Evolutionary conservation across 495 filamentous ascomycete genomes (phyloP).

Genomic region (Hyaloscypha finlandica): DNA sequence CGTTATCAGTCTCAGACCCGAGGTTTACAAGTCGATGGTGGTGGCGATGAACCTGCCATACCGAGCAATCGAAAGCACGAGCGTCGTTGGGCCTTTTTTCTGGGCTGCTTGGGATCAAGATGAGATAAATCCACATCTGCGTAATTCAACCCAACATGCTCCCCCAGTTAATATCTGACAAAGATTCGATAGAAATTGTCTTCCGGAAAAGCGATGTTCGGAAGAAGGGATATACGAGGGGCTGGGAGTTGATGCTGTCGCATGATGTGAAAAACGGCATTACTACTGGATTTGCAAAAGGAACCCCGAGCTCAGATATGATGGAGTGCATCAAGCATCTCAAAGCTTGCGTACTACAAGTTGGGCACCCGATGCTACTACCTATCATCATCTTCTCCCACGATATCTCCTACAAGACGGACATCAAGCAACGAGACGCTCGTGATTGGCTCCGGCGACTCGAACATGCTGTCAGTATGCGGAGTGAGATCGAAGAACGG

Average conservation of each 20-base stretch:
- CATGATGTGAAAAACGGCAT: constrained; percentile 51
- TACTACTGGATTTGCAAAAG: constrained; percentile 56
- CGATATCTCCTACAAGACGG: constrained; percentile 48
- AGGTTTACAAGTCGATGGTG: constrained; percentile 46
- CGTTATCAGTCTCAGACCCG: constrained; percentile 44
- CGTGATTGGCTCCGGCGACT: constrained; percentile 56
- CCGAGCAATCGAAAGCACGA: constrained; percentile 50
- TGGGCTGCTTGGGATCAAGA: constrained; percentile 55
- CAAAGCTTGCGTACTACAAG: constrained; percentile 43
- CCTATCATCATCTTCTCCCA: constrained; percentile 54
- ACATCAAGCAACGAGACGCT: constrained; percentile 55
- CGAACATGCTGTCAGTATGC: constrained; percentile 59
- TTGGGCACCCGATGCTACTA: constrained; percentile 54
- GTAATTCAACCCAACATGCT: constrained; percentile 34
- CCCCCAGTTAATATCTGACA: not conserved
- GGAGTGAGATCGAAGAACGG: constrained; percentile 50
- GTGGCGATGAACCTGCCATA: constrained; percentile 49
- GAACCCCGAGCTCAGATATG: constrained; percentile 53
- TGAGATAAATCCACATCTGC: constrained; percentile 51
- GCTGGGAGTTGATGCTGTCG: constrained; percentile 60
- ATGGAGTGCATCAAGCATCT: constrained; percentile 46
- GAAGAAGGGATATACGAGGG: constrained; percentile 57
- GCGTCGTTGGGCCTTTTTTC: constrained; percentile 57
- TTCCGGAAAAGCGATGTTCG: constrained; percentile 58
- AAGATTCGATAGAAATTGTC: constrained; percentile 46